These are phyloP conservation scores for Fraxinus floribunda DNA, from an alignment of 305 asterid species.

Conservation along the genomic window DNA sequence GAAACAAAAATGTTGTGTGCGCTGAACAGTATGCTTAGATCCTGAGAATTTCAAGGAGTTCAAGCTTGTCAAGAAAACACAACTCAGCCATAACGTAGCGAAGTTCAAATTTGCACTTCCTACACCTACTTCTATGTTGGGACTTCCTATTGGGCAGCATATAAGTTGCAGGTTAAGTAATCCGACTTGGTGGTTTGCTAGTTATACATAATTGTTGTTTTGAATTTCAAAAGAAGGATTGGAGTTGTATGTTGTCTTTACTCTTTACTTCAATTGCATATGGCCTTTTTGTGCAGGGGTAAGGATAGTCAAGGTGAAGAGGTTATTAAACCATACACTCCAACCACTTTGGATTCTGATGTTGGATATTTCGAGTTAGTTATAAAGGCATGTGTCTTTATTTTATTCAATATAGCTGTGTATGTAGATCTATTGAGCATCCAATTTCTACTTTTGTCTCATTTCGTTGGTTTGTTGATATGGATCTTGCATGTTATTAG, in stretches of 20 bases:
- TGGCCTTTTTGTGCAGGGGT: slow-evolving; percentile 54
- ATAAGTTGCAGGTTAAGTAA: slow-evolving; percentile 78
- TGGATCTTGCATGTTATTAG: slow-evolving; percentile 35
- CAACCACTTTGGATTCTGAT: slow-evolving; percentile 94
- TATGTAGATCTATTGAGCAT: background rate
- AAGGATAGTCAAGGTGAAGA: slow-evolving; percentile 92
- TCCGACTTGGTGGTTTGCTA: background rate
- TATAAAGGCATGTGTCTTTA: slow-evolving; percentile 55
- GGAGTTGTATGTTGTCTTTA: background rate
- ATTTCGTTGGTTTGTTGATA: slow-evolving; percentile 1
- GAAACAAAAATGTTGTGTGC: background rate
- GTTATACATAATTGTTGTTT: background rate
- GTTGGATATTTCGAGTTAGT: slow-evolving; percentile 83
- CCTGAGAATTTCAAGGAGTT: slow-evolving; percentile 73
- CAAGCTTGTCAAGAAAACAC: slow-evolving; percentile 78
- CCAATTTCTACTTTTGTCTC: slow-evolving; percentile 5
- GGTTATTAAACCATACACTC: slow-evolving; percentile 90
- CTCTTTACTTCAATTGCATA: background rate
- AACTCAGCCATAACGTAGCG: slow-evolving; percentile 88
- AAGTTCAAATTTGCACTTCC: slow-evolving; percentile 79
- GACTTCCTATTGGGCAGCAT: slow-evolving; percentile 94
- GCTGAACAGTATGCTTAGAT: slow-evolving; percentile 63
- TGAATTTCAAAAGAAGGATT: background rate
- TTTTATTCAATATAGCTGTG: background rate
- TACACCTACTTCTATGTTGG: slow-evolving; percentile 74